Percentiles rank a stretch among this genome's conserved stretches.
Conservation (phyloP, 768 basidiomycete genomes). For the Leccinum truebloodii region DNA sequence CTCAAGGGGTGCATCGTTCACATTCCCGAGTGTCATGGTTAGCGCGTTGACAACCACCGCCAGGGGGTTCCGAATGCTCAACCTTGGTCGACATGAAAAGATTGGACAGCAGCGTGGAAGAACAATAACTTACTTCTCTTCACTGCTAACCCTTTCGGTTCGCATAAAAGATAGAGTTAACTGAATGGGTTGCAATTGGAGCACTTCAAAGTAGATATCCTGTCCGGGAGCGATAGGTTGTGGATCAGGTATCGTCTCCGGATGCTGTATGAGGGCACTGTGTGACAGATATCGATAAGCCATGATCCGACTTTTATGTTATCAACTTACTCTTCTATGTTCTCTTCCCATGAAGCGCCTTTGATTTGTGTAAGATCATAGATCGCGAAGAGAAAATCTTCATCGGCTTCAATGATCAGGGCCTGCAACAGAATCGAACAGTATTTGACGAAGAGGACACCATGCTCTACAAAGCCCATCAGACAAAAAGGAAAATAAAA, state of each 20-base stretch:
- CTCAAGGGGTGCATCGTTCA: slow-evolving; percentile 93
- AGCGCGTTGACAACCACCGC: slow-evolving; percentile 92
- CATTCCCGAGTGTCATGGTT: slow-evolving; percentile 95
- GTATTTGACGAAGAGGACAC: slow-evolving; percentile 97
- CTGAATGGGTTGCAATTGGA: slow-evolving; percentile 93
- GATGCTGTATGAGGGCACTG: slow-evolving; percentile 73
- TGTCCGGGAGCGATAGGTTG: slow-evolving; percentile 61
- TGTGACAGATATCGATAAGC: slow-evolving; percentile 10
- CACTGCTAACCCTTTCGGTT: slow-evolving; percentile 89
- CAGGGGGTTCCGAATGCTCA: slow-evolving; percentile 84
- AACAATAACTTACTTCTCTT: slow-evolving; percentile 74
- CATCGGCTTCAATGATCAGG: slow-evolving; percentile 94
- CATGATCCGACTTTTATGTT: not conserved
- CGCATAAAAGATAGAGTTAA: slow-evolving; percentile 96
- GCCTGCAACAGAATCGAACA: slow-evolving; percentile 93
- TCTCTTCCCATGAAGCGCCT: slow-evolving; percentile 87
- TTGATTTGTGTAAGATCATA: slow-evolving; percentile 91
- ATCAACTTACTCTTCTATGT: slow-evolving; percentile 64
- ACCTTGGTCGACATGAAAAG: slow-evolving; percentile 38
- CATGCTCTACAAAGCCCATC: slow-evolving; percentile 66
- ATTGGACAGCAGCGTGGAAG: not conserved
- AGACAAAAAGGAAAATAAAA: not conserved
- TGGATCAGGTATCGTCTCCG: slow-evolving; percentile 73
- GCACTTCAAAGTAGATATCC: slow-evolving; percentile 92
- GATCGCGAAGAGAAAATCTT: slow-evolving; percentile 91